These are phyloP conservation scores for Nitzschia putrida DNA, from an alignment of 108 stramenopile genomes.

Conservation along the genomic window DNA sequence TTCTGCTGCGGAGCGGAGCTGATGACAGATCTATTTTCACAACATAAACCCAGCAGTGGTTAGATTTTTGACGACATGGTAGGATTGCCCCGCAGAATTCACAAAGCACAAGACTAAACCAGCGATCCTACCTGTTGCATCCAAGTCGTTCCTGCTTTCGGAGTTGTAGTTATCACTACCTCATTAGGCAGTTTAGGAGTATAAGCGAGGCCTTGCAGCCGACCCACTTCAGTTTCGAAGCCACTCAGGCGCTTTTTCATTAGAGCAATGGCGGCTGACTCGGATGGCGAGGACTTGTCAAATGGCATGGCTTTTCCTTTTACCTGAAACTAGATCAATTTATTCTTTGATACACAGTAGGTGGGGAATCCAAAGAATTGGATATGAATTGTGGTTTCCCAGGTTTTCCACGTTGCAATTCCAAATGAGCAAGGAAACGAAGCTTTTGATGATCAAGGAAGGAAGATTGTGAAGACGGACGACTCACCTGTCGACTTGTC, in stretches of 20 bases:
- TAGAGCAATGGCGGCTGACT: conserved; percentile 26
- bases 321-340: too few species aligned
- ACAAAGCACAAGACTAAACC: neutral
- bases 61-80: too few species aligned
- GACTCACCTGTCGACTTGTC: too few species aligned
- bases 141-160: conserved; percentile 57
- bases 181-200: conserved; percentile 29
- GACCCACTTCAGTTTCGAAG: conserved; percentile 53
- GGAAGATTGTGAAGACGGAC: too few species aligned
- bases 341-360: too few species aligned
- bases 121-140: conserved; percentile 40
- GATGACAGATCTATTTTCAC: conserved; percentile 46
- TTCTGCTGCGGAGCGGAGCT: conserved; percentile 37
- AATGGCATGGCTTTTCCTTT: conserved; percentile 25
- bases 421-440: too few species aligned
- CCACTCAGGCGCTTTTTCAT: conserved; percentile 34
- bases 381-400: too few species aligned
- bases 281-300: conserved; percentile 13
- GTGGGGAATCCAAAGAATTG: too few species aligned
- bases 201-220: conserved; percentile 42
- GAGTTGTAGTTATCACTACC: conserved; percentile 51
- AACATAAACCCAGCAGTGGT: neutral
- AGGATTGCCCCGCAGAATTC: too few species aligned
- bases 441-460: too few species aligned
- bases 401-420: too few species aligned